Conservation (phyloP, 257 asterid species). For the Solanum corneliomulleri region DNA sequence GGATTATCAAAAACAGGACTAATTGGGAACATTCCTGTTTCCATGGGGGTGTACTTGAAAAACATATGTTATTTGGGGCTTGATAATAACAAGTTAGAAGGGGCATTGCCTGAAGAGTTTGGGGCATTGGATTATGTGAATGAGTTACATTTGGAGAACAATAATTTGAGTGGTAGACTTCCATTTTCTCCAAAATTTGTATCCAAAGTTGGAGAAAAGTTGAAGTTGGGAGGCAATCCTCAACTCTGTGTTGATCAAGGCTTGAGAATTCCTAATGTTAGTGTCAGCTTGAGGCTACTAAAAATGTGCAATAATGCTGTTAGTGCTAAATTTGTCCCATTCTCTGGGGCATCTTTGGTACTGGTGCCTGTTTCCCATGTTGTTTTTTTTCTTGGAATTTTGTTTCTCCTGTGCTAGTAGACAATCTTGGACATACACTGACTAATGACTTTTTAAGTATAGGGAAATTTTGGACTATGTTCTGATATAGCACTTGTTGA, state of each 20-base stretch:
- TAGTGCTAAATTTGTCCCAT: conserved; percentile 36
- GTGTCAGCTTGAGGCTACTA: conserved; percentile 25
- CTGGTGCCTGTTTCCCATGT: conserved; percentile 5
- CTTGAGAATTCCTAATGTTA: conserved; percentile 26
- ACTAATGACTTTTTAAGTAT: conserved; percentile 9
- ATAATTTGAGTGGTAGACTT: conserved; percentile 61
- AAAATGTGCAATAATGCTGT: conserved; percentile 28
- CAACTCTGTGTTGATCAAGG: conserved; percentile 59
- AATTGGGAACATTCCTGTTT: conserved; percentile 56
- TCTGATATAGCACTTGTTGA: neutral
- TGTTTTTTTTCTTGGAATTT: conserved; percentile 15
- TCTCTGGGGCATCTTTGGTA: conserved; percentile 18
- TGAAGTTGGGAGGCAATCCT: conserved; percentile 76
- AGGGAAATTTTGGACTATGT: conserved; percentile 2
- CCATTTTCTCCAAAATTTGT: conserved; percentile 55
- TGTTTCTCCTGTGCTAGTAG: conserved; percentile 4
- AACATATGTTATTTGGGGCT: conserved; percentile 49
- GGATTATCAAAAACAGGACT: conserved; percentile 59
- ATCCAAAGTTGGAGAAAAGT: conserved; percentile 46
- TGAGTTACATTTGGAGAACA: conserved; percentile 70
- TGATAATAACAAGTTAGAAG: conserved; percentile 60
- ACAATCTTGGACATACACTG: neutral
- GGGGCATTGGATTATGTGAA: conserved; percentile 36
- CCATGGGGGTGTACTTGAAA: conserved; percentile 50
- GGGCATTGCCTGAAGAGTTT: conserved; percentile 60